These are phyloP conservation scores for Phaeosphaeriaceae sp. DNA, from an alignment of 2,329 filamentous ascomycete genomes.

Conservation along the genomic window DNA sequence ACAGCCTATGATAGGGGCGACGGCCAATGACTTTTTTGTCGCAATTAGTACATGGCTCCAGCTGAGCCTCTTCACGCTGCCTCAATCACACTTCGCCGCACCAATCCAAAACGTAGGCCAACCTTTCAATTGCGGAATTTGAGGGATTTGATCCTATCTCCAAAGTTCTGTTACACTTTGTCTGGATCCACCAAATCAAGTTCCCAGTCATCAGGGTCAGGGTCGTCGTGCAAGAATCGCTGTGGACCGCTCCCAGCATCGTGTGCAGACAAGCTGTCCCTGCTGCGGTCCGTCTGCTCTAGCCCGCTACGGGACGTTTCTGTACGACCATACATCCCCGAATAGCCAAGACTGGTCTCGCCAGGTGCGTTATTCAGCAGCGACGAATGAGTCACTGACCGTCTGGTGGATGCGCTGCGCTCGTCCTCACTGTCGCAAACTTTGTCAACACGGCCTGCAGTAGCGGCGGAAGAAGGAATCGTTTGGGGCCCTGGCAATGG, in stretches of 20 bases:
- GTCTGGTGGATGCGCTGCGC: conserved; percentile 22
- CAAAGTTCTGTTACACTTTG: conserved; percentile 13
- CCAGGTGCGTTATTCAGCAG: conserved; percentile 35
- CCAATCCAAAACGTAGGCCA: neutral
- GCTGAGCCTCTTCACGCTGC: neutral
- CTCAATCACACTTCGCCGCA: neutral
- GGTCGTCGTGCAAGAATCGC: conserved; percentile 13
- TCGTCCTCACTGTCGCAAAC: conserved; percentile 14
- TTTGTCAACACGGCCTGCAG: conserved; percentile 14
- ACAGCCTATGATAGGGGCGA: conserved; percentile 6
- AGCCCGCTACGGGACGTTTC: conserved; percentile 27
- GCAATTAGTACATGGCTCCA: conserved; percentile 4
- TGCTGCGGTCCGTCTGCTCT: conserved; percentile 14
- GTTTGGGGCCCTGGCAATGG: conserved; percentile 9
- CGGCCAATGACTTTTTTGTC: conserved; percentile 12
- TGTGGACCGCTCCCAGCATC: neutral
- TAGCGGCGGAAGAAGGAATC: conserved; percentile 21
- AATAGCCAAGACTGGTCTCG: conserved; percentile 15
- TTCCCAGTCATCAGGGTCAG: conserved; percentile 20
- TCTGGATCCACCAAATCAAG: conserved; percentile 28
- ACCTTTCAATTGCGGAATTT: neutral
- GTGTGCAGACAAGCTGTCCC: conserved; percentile 15
- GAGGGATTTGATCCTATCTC: neutral
- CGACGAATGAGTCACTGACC: conserved; percentile 31
- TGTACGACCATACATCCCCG: conserved; percentile 18